Evolutionary conservation across 2,329 filamentous ascomycete species (phyloP).

Genomic region (Colletotrichum scovillei): DNA sequence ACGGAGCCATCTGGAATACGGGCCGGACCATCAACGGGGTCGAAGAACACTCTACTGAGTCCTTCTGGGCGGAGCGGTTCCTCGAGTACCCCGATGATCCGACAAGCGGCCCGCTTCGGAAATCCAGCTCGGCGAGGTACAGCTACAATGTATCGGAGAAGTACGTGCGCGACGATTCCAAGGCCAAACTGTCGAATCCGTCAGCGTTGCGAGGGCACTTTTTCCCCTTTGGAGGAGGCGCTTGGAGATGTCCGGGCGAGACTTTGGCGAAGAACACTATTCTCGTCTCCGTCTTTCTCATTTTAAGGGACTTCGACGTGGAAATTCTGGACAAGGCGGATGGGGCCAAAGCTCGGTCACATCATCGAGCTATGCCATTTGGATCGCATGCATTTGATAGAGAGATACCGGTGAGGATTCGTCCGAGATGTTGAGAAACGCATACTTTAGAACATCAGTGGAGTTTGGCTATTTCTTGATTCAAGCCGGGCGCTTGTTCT

Average conservation of each 20-base stretch:
- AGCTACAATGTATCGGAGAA: neutral
- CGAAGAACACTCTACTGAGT: slow-evolving; percentile 6
- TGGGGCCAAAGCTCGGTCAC: neutral
- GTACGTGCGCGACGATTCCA: neutral
- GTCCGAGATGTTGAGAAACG: neutral
- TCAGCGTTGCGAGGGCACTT: slow-evolving; percentile 15
- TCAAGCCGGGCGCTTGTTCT: neutral
- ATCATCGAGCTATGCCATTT: slow-evolving; percentile 22
- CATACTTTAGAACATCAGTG: neutral
- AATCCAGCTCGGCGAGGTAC: too few relatives aligned
- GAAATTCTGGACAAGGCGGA: neutral
- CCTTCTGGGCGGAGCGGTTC: slow-evolving; percentile 38
- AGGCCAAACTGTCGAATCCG: neutral
- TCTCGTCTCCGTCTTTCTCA: neutral
- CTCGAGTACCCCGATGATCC: slow-evolving; percentile 35
- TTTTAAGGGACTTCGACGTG: slow-evolving; percentile 16
- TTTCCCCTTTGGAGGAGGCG: slow-evolving; percentile 28
- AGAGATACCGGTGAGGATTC: neutral
- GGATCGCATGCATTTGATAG: slow-evolving; percentile 22
- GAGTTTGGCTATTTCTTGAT: neutral
- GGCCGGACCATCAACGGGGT: neutral
- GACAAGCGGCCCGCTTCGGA: slow-evolving; percentile 30
- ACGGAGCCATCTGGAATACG: slow-evolving; percentile 22
- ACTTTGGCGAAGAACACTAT: slow-evolving; percentile 21
- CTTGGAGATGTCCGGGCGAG: slow-evolving; percentile 30